Conservation (phyloP, 257 asterid genomes). For the Solanum chmielewskii region DNA sequence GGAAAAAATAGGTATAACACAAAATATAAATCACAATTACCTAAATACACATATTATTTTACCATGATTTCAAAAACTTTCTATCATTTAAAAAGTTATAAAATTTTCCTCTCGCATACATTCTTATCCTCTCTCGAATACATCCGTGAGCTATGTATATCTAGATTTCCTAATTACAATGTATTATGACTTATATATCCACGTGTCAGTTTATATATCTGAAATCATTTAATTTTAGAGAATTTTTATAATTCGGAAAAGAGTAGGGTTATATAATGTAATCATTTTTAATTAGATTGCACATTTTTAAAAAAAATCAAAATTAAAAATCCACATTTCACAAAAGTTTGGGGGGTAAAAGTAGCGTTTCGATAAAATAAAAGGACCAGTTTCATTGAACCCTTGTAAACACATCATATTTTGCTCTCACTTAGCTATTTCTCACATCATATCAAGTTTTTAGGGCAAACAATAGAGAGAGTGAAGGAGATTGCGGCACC, state of each 20-base stretch:
- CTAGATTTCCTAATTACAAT: too few relatives aligned
- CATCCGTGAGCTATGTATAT: too few relatives aligned
- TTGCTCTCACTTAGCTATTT: not conserved
- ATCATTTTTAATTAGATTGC: not conserved
- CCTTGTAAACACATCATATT: not conserved
- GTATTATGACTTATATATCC: too few relatives aligned
- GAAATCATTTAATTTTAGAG: too few relatives aligned
- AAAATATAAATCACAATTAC: too few relatives aligned
- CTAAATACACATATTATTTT: not conserved
- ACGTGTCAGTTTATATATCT: too few relatives aligned
- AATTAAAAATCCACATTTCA: not conserved
- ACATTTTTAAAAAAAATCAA: not conserved
- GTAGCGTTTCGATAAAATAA: not conserved
- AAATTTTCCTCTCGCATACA: too few relatives aligned
- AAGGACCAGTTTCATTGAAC: not conserved
- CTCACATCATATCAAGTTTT: not conserved
- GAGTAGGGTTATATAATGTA: too few relatives aligned
- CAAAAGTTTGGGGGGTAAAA: not conserved
- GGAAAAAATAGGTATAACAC: not conserved
- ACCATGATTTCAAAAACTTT: accelerated
- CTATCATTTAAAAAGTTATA: too few relatives aligned
- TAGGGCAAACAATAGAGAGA: not conserved
- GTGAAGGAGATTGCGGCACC: not conserved
- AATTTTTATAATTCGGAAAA: too few relatives aligned
- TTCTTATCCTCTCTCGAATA: too few relatives aligned